phyloP scores from a whole-genome alignment of 208 protist genomes.

The Balamuthia mandrillaris region DNA sequence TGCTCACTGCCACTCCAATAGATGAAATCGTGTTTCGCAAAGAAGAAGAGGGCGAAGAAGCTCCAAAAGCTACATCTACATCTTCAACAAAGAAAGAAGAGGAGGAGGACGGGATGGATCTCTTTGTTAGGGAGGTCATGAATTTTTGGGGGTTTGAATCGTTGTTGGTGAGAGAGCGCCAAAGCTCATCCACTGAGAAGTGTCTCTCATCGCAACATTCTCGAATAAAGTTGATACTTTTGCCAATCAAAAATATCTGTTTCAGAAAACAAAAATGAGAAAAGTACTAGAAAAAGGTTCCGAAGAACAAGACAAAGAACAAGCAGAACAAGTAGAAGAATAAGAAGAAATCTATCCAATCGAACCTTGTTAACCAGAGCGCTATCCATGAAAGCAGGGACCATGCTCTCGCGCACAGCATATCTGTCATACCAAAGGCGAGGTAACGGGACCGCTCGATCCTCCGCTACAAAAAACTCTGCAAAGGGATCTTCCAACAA shows the following conservation, averaged over 20 bases:
- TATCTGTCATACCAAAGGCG: slow-evolving; percentile 60
- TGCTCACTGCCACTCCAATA: slow-evolving; percentile 4
- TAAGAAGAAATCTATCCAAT: background rate
- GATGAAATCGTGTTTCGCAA: background rate
- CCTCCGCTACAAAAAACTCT: slow-evolving; percentile 72
- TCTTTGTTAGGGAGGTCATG: background rate
- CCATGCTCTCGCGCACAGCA: background rate
- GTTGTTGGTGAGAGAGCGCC: background rate
- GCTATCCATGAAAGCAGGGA: slow-evolving; percentile 48
- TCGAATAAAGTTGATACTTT: slow-evolving; percentile 76
- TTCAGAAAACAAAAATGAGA: background rate
- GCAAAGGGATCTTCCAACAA: slow-evolving; percentile 66
- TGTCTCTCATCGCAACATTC: slow-evolving; percentile 42
- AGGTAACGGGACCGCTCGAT: background rate
- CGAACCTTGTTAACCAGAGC: slow-evolving; percentile 41
- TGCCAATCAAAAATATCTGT: slow-evolving; percentile 68
- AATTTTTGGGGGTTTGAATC: background rate
- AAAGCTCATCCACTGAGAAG: background rate
- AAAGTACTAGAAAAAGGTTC: background rate
- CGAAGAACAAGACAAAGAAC: background rate
- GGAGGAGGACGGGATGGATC: background rate
- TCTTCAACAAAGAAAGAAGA: slow-evolving; percentile 16
- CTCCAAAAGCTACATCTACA: background rate
- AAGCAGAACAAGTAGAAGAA: background rate
- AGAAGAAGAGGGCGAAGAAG: background rate